Conservation (phyloP, 1,284 basidiomycete species). For the Phlebopus sp. region DNA sequence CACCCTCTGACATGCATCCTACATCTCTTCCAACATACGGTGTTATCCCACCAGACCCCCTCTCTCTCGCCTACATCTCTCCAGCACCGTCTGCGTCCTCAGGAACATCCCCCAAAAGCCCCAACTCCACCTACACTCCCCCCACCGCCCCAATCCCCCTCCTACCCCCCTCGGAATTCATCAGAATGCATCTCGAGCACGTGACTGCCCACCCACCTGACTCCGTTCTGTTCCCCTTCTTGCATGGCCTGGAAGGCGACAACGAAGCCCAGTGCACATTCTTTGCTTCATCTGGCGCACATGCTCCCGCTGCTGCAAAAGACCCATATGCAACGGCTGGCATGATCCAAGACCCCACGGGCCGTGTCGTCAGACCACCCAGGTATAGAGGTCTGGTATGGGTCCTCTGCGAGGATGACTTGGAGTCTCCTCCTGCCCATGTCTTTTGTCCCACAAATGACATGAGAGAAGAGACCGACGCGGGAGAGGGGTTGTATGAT, state of each 20-base stretch:
- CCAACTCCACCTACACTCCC: slow-evolving; percentile 35
- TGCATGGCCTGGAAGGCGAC: slow-evolving; percentile 79
- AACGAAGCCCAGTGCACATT: slow-evolving; percentile 76
- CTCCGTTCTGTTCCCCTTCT: slow-evolving; percentile 77
- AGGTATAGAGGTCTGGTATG: slow-evolving; percentile 66
- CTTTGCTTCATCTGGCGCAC: slow-evolving; percentile 47
- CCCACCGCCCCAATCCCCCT: slow-evolving; percentile 31
- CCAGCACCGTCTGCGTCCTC: slow-evolving; percentile 2
- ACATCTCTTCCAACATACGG: not conserved
- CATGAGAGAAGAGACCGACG: slow-evolving; percentile 10
- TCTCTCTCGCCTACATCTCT: slow-evolving; percentile 14
- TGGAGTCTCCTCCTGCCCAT: slow-evolving; percentile 29
- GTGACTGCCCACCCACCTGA: slow-evolving; percentile 70
- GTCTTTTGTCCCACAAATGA: too few relatives aligned
- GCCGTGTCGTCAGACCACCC: slow-evolving; percentile 35
- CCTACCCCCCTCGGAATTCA: slow-evolving; percentile 56
- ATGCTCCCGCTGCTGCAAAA: slow-evolving; percentile 12
- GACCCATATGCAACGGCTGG: slow-evolving; percentile 10
- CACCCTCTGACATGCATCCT: not conserved
- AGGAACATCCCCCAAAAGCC: slow-evolving; percentile 38
- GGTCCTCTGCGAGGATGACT: slow-evolving; percentile 69
- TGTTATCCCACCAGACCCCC: not conserved
- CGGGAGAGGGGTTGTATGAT: slow-evolving; percentile 37
- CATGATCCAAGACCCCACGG: slow-evolving; percentile 24
- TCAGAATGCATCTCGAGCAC: slow-evolving; percentile 60